Base-by-base conservation (phyloP, 306 rosid genomes). In the Castanea mollissima region DNA sequence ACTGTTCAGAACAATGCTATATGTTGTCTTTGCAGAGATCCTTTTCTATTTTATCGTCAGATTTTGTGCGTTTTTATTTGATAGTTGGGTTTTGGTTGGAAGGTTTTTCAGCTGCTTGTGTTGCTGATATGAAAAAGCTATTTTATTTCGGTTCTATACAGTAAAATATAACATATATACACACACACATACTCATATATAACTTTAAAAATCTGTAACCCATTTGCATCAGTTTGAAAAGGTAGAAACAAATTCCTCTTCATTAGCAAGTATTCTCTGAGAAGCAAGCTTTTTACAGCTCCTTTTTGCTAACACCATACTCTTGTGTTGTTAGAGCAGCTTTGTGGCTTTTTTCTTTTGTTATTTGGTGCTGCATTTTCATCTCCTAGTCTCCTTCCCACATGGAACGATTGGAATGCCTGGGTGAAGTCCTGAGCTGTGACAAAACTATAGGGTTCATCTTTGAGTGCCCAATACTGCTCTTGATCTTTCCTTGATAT, bases 401-500 rank as follows among this genome's bases (percentile, higher is more conserved):
- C 76, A 49, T 79, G 84, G 76, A 79, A 86, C 20, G 78, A 76
- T 55, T 79, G 84, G 59, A 82, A 86, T 27, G 82, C 82, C 78
- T 82, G 78, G 13, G 85, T 60, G 70, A 86, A 86, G 51, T 86
- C 86, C 71, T 73, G 68, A 10, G 69, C 71, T 38, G 80, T 32
- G 80, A 86, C 44, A 25, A 79, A 82, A 27, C 55, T 68, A 41
- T 86, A 86, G 23, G 84, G 78, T 38, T 65, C 82, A 14, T 79
- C 84, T 86, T 76, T 82, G 1, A 29, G 49, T 9, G 58, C 25
- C 89, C 89, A 82, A 69, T 86, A 82, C 62, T 86, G 89, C 79
- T 86, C 84, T 29, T 86, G 89, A 54, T 86, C 89, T 71, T 86
- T 85, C 80, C 57, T 74, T 16, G 88, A 85, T n/a, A 83, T 85